Base-by-base conservation (phyloP, 805 yeast species). In the Sporopachydermia quercuum region DNA sequence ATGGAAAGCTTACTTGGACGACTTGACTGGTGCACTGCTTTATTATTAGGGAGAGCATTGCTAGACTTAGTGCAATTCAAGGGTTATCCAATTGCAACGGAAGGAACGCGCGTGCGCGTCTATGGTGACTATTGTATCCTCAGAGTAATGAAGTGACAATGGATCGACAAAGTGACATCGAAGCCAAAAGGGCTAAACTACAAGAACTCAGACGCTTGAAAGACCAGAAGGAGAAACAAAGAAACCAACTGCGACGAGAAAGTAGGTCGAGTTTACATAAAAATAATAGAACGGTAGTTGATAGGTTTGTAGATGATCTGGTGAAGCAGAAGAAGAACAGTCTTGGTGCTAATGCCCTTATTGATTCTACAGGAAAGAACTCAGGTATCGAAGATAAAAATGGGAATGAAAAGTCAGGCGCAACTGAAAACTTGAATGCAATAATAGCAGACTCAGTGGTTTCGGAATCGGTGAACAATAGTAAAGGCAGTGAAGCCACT, bases 121-220 rank as follows among this genome's bases (percentile, higher is more conserved):
- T n/a, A n/a, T n/a, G n/a, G n/a, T n/a, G n/a, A n/a, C n/a, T n/a
- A n/a, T n/a, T n/a, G n/a, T n/a, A n/a, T n/a, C n/a, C n/a, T n/a
- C n/a, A n/a, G n/a, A n/a, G 30, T 8, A 23, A 23, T 16, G 39
- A 15, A 23, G 39, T 16, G 8, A n/a, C 11, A 23, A 5, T 16
- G 34, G 49, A 58, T 37, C 49, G 69, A 44, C 45, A 54, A 30
- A 65, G 58, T 38, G 66, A 66, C 47, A 62, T 76, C 35, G 79
- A 74, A 48, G 71, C 70, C 40, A 73, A 74, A 46, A 58, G 63
- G 42, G 66, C 62, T 36, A 62, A 66, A 40, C 52, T 76, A 23
- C 71, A 70, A 19, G 72, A 69, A 51, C 59, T 76, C n/a, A 56
- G 74, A 27, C 62, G 61, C 33, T 66, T 63, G 47, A 51, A 78